Evolutionary conservation across 768 basidiomycete genomes (phyloP).

Genomic region (Podaxis sp.): DNA sequence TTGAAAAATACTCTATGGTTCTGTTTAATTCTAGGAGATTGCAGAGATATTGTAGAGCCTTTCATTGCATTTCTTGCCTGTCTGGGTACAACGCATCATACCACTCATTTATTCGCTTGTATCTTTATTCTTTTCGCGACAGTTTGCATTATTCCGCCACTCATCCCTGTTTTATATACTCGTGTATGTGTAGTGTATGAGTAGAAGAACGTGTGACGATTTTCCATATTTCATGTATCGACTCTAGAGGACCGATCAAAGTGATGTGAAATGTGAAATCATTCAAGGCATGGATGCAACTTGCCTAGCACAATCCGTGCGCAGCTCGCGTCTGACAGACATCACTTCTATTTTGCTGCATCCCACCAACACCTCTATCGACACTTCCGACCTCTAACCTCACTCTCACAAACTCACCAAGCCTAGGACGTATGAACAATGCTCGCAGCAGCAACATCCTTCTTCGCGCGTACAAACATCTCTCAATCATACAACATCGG

Average conservation of each 20-base stretch:
- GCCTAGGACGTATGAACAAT: constrained; percentile 33
- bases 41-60: not conserved
- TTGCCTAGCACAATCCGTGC: not conserved
- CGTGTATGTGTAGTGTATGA: not conserved
- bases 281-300: too few relatives aligned
- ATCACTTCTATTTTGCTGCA: not conserved
- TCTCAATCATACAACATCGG: constrained; percentile 78
- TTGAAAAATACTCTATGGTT: not conserved
- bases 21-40: not conserved
- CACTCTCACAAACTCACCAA: not conserved
- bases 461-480: constrained; percentile 79
- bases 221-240: not conserved
- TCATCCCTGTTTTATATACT: not conserved
- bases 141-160: not conserved
- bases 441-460: constrained; percentile 81
- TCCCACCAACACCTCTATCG: not conserved
- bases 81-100: not conserved
- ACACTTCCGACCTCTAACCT: not conserved
- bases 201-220: not conserved
- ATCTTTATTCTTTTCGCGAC: constrained; percentile 2
- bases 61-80: not conserved
- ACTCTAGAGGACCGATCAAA: not conserved
- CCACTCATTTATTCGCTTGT: constrained; percentile 4
- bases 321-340: not conserved
- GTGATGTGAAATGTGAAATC: not conserved